Conservation (phyloP, 257 asterid genomes). For the Solanum ossicruentum region DNA sequence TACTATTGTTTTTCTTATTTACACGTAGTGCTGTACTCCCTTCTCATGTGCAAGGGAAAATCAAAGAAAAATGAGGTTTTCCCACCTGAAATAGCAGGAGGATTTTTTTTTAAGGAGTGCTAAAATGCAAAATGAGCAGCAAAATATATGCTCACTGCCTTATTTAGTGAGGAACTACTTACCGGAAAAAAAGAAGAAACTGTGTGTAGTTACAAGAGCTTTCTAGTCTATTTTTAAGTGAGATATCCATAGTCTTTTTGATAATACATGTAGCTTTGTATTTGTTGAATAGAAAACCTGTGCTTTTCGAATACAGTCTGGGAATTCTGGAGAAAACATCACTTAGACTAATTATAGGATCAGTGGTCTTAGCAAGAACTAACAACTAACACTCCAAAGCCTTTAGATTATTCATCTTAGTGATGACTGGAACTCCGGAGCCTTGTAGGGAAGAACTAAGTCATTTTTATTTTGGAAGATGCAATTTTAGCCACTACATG, state of each 20-base stretch:
- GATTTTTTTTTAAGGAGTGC: not conserved
- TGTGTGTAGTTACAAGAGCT: not conserved
- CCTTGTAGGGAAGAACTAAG: not conserved
- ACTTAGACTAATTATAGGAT: not conserved
- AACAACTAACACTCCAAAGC: not conserved
- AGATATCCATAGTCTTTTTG: not conserved
- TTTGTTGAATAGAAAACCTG: not conserved
- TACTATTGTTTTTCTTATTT: not conserved
- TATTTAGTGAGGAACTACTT: not conserved
- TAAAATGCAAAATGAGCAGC: not conserved
- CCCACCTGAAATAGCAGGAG: not conserved
- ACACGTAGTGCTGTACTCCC: not conserved
- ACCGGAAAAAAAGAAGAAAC: not conserved
- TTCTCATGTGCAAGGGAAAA: not conserved
- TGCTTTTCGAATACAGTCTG: not conserved
- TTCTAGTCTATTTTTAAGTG: not conserved
- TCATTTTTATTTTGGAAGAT: not conserved
- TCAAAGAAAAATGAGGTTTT: not conserved
- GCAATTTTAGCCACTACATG: not conserved
- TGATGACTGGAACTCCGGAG: not conserved
- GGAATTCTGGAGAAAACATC: not conserved
- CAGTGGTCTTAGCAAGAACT: not conserved
- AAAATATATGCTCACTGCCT: not conserved
- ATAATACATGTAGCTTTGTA: not conserved
- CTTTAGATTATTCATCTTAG: not conserved